These are phyloP conservation scores for Fraxinus sp. DNA, from an alignment of 305 asterid genomes.

Conservation along the genomic window DNA sequence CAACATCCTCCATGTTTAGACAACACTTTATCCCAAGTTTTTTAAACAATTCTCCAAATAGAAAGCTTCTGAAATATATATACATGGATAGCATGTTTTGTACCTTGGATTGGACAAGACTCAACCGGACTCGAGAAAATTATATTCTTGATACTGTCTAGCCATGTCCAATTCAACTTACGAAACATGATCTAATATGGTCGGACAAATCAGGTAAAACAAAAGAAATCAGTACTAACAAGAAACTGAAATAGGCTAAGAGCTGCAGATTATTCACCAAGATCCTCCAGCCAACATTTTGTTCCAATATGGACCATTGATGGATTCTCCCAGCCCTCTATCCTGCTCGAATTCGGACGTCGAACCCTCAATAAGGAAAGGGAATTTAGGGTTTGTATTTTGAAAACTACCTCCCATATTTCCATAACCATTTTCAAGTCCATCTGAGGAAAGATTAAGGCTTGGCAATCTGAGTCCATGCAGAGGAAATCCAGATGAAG, in stretches of 20 bases:
- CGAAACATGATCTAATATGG: not conserved
- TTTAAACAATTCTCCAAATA: not conserved
- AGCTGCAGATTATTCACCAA: not conserved
- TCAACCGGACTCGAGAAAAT: not conserved
- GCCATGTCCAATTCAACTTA: not conserved
- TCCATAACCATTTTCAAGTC: slow-evolving; percentile 29
- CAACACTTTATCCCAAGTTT: not conserved
- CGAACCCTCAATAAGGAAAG: slow-evolving; percentile 29
- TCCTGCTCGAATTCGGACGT: slow-evolving; percentile 19
- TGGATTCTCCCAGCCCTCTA: slow-evolving; percentile 28
- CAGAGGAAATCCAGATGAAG: slow-evolving; percentile 20
- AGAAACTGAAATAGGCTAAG: not conserved
- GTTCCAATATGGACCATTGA: slow-evolving; percentile 36
- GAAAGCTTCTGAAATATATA: not conserved
- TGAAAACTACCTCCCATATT: slow-evolving; percentile 4
- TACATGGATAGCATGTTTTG: not conserved
- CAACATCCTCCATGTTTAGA: not conserved
- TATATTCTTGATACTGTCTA: not conserved
- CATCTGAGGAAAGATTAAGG: slow-evolving; percentile 36
- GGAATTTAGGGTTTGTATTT: slow-evolving; percentile 23
- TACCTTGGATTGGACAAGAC: not conserved
- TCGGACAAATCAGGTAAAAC: slow-evolving; percentile 7
- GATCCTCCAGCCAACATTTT: slow-evolving; percentile 24
- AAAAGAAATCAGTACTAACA: not conserved
- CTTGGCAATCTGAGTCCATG: slow-evolving; percentile 27